Conservation (phyloP, 1,284 basidiomycete species). For the Agaricales sp. region DNA sequence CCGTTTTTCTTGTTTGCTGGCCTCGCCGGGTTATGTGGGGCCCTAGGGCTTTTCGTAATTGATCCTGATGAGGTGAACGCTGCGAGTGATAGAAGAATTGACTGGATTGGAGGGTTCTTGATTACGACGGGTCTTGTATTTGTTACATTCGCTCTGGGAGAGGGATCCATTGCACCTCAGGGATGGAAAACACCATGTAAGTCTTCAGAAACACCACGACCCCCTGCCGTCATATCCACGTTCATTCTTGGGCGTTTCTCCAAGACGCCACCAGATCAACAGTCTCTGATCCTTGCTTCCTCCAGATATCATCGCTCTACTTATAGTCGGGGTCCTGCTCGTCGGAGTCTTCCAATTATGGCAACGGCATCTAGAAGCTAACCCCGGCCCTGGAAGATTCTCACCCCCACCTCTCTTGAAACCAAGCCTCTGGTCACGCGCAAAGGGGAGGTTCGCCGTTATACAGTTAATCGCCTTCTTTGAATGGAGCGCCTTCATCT, state of each 20-base stretch:
- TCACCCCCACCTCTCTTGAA: constrained; percentile 64
- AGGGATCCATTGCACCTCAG: constrained; percentile 58
- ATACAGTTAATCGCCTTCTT: constrained; percentile 62
- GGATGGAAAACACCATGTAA: constrained; percentile 71
- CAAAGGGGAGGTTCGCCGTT: constrained; percentile 53
- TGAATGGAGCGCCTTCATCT: constrained; percentile 55
- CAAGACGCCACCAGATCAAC: too few species aligned
- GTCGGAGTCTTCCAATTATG: constrained; percentile 54
- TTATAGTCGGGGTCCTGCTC: constrained; percentile 54
- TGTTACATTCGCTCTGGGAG: constrained; percentile 71
- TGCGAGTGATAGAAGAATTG: constrained; percentile 52
- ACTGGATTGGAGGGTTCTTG: constrained; percentile 75
- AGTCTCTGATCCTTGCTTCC: neutral
- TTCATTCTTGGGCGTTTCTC: too few species aligned
- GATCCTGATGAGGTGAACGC: constrained; percentile 41
- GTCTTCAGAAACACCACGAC: constrained; percentile 18
- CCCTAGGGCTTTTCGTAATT: constrained; percentile 57
- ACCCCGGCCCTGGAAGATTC: constrained; percentile 18
- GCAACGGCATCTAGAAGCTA: constrained; percentile 51
- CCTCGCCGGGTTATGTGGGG: constrained; percentile 21
- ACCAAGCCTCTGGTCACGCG: constrained; percentile 57
- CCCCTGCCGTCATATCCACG: neutral
- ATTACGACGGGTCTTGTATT: constrained; percentile 70
- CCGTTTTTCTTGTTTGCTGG: constrained; percentile 17
- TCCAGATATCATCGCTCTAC: constrained; percentile 47